phyloP scores from a whole-genome alignment of 257 asterid genomes.

The Capsicum baccatum region DNA sequence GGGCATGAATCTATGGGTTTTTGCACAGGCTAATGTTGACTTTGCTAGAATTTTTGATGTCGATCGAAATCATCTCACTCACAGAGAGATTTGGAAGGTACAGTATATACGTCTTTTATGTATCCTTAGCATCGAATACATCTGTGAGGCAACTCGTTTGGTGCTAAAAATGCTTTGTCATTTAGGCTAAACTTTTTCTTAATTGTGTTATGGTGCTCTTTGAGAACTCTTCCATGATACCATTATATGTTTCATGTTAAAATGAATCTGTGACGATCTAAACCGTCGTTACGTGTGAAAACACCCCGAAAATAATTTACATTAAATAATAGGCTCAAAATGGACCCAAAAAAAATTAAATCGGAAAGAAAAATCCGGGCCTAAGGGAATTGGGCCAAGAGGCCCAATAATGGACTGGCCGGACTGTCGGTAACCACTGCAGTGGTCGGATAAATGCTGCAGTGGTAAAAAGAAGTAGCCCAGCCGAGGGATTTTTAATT shows the following conservation, averaged over 20 bases:
- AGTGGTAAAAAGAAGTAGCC: too few relatives aligned
- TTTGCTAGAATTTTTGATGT: conserved; percentile 85
- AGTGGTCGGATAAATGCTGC: too few relatives aligned
- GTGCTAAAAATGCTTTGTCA: background rate
- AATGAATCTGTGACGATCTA: background rate
- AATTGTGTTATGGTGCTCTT: background rate
- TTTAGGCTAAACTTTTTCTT: background rate
- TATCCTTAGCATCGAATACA: background rate
- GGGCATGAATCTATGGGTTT: conserved; percentile 93
- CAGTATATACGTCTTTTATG: background rate
- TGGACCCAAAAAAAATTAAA: too few relatives aligned
- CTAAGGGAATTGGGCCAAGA: too few relatives aligned
- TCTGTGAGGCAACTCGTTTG: background rate
- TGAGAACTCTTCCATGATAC: conserved; percentile 1
- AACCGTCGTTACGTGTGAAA: too few relatives aligned
- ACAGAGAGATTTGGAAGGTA: conserved; percentile 97
- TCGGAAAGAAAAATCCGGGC: too few relatives aligned
- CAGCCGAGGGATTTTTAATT: too few relatives aligned
- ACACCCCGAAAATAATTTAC: too few relatives aligned
- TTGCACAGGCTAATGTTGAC: conserved; percentile 71
- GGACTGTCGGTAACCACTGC: too few relatives aligned
- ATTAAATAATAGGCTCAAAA: too few relatives aligned
- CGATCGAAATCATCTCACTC: conserved; percentile 87
- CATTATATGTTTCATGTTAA: background rate
- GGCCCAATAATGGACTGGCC: too few relatives aligned